Base-by-base conservation (phyloP, 1,284 basidiomycete species). In the Malassezia sp. region DNA sequence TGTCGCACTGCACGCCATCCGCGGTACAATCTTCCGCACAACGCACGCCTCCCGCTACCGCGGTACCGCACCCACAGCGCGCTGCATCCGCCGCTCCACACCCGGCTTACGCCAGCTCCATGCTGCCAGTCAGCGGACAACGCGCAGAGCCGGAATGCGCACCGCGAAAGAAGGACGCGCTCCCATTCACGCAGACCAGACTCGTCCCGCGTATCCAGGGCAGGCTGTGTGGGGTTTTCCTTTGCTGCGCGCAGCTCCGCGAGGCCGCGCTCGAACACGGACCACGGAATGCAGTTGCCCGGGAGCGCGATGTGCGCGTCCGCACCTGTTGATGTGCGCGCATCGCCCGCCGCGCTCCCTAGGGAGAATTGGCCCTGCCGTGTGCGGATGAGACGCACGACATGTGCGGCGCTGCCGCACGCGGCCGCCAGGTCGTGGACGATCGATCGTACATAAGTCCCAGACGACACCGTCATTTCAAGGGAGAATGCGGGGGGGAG, bases 381-480 rank as follows among this genome's bases (percentile, higher is more conserved):
- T 28, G 57, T 61, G n/a, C 67, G 54, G 5, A 55, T 60, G 7
- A 70, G 57, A 2, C 45, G 52, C 22, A 67, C 63, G 1, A 70
- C 67, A 45, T 70, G 67, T 5, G 67, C 67, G 1, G 67, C 65
- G 14, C 59, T 63, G 4, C 53, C 53, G 23, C 49, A 54, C 14
- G 59, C 57, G 4, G 36, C 40, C 23, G 54, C 67, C 3, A 70
- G 54, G 21, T 70, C 67, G 46, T 70, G 67, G 6, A 70, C 65
- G 42, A 70, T 63, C 20, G 60, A 62, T 11, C 67, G 59, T 2
- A 70, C 65, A 22, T 70, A 70, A 17, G 67, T 70, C 36, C 67
- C 67, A 0, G 60, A 63, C 3, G 63, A 64, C 12, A 70, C 67
- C 18, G 63, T 68, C 65, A 70, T 67, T 27, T 58, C 54, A 15